Evolutionary conservation across 2,329 filamentous ascomycete species (phyloP).

Genomic region (Myriosclerotinia duriaeana): DNA sequence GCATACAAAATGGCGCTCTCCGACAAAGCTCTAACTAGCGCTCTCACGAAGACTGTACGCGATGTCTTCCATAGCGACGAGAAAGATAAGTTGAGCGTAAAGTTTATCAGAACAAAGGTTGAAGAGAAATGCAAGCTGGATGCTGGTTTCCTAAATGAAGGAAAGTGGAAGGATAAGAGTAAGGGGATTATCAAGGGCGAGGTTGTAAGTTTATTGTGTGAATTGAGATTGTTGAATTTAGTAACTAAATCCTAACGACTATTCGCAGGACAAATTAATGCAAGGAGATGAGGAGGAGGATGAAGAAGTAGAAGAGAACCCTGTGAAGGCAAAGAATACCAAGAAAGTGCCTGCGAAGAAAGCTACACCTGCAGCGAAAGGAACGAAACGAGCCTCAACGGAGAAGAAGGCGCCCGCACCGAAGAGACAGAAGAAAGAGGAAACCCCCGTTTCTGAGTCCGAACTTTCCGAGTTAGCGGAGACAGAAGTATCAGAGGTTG

Average conservation of each 20-base stretch:
- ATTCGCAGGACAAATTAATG: conserved; percentile 22
- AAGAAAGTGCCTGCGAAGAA: conserved; percentile 19
- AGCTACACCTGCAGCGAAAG: conserved; percentile 43
- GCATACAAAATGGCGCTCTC: conserved; percentile 26
- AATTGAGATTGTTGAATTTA: not conserved
- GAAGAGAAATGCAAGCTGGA: conserved; percentile 52
- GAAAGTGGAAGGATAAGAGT: conserved; percentile 58
- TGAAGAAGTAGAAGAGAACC: conserved; percentile 47
- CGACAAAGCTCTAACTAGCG: conserved; percentile 28
- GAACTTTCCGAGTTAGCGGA: conserved; percentile 17
- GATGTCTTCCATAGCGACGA: conserved; percentile 22
- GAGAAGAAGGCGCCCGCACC: conserved; percentile 43
- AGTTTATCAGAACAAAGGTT: conserved; percentile 54
- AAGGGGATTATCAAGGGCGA: conserved; percentile 56
- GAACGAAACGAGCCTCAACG: conserved; percentile 43
- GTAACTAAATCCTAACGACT: not conserved
- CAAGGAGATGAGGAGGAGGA: conserved; percentile 26
- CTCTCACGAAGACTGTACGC: conserved; percentile 23
- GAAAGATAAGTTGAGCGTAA: conserved; percentile 54
- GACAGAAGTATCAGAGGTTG: conserved; percentile 22
- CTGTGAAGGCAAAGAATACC: conserved; percentile 40
- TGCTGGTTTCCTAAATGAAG: conserved; percentile 50
- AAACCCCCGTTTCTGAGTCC: conserved; percentile 27
- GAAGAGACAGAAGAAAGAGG: conserved; percentile 39
- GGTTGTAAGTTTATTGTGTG: conserved; percentile 47